Percentiles rank a stretch among this genome's conserved stretches.
Conservation (phyloP, 305 asterid genomes). For the Fraxinus paxiana region DNA sequence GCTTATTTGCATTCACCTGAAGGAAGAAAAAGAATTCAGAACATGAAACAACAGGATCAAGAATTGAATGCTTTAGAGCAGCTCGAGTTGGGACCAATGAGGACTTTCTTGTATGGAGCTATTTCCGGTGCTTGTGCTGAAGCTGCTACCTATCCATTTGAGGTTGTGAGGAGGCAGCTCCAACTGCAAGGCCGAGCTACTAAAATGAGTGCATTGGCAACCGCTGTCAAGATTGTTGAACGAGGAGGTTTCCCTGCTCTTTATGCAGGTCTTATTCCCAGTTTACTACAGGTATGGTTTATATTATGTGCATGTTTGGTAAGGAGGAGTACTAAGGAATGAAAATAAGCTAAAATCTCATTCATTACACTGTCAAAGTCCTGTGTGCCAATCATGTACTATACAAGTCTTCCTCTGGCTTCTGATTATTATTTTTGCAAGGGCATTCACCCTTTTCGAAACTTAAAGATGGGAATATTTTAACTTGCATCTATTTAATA, state of each 20-base stretch:
- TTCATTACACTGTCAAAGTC: not conserved
- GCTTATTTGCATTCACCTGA: constrained; percentile 83
- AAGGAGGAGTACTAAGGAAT: not conserved
- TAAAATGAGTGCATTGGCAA: constrained; percentile 66
- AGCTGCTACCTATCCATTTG: constrained; percentile 90
- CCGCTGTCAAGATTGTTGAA: constrained; percentile 61
- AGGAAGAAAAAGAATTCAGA: constrained; percentile 66
- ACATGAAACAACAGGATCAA: constrained; percentile 51
- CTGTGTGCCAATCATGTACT: not conserved
- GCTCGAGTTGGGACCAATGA: constrained; percentile 83
- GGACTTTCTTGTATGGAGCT: constrained; percentile 91
- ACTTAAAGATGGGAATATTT: not conserved
- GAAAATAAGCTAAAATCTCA: not conserved
- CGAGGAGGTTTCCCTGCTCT: constrained; percentile 87
- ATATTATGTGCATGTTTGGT: not conserved
- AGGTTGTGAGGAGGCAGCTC: constrained; percentile 90
- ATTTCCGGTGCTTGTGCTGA: constrained; percentile 99
- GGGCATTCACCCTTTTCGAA: not conserved
- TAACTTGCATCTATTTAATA: not conserved
- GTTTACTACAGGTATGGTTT: constrained; percentile 74
- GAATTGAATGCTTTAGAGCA: constrained; percentile 79
- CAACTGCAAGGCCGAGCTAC: constrained; percentile 80
- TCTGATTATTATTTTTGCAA: not conserved
- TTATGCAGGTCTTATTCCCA: constrained; percentile 87
- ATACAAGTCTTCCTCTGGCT: not conserved